These are phyloP conservation scores for Backusella macrospora DNA, from an alignment of 192 early-diverging fungal species.

Conservation along the genomic window DNA sequence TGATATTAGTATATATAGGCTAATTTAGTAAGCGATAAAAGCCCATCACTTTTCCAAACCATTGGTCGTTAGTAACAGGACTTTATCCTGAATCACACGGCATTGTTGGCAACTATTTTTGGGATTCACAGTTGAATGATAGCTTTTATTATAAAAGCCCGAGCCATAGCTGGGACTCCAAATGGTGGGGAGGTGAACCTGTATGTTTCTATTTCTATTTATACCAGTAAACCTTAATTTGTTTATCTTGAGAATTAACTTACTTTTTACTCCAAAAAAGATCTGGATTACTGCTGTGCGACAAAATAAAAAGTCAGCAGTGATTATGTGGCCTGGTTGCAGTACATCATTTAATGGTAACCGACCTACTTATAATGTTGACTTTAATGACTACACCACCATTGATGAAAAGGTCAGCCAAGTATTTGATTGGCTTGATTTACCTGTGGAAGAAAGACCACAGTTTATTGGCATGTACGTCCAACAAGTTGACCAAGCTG, in stretches of 20 bases:
- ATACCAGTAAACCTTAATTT: neutral
- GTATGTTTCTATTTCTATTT: slow-evolving; percentile 43
- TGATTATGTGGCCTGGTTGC: slow-evolving; percentile 90
- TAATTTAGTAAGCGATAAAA: slow-evolving; percentile 1
- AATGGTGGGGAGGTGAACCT: slow-evolving; percentile 93
- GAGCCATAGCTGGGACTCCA: slow-evolving; percentile 55
- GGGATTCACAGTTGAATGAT: slow-evolving; percentile 69
- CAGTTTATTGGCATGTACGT: slow-evolving; percentile 78
- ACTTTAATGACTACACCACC: slow-evolving; percentile 49
- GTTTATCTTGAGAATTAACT: neutral
- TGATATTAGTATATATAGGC: neutral
- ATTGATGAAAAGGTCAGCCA: slow-evolving; percentile 62
- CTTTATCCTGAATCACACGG: slow-evolving; percentile 91
- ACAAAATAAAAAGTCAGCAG: slow-evolving; percentile 68
- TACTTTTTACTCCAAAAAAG: slow-evolving; percentile 25
- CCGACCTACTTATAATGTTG: slow-evolving; percentile 70
- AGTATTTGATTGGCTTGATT: slow-evolving; percentile 77
- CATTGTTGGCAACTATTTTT: slow-evolving; percentile 87
- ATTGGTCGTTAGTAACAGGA: slow-evolving; percentile 89
- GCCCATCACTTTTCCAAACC: slow-evolving; percentile 90
- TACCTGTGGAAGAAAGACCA: slow-evolving; percentile 72
- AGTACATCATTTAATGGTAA: slow-evolving; percentile 57
- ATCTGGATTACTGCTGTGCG: slow-evolving; percentile 90
- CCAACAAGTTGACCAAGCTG: slow-evolving; percentile 76
- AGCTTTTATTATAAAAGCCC: slow-evolving; percentile 81